These are phyloP conservation scores for Apophysomyces trapeziformis DNA, from an alignment of 371 early-diverging fungal genomes.

Conservation along the genomic window DNA sequence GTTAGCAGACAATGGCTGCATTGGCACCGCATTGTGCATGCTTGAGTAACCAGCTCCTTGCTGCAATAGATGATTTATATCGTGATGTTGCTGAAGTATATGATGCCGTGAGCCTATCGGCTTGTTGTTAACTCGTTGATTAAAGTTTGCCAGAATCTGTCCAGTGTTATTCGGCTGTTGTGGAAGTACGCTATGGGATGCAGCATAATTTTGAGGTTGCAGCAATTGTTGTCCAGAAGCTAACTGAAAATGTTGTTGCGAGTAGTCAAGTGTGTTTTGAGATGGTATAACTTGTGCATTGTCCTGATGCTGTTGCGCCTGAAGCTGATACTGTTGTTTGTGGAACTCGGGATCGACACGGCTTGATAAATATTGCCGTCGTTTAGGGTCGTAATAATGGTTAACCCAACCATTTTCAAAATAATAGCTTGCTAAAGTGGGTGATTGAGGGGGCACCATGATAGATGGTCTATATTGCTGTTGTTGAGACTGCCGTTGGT, in stretches of 20 bases:
- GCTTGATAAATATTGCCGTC: slow-evolving; percentile 45
- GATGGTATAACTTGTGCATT: slow-evolving; percentile 8
- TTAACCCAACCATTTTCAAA: slow-evolving; percentile 56
- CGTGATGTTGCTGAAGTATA: slow-evolving; percentile 16
- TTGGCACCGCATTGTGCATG: slow-evolving; percentile 10
- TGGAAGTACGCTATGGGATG: slow-evolving; percentile 9
- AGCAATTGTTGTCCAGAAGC: slow-evolving; percentile 38
- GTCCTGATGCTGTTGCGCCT: slow-evolving; percentile 26
- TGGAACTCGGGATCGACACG: slow-evolving; percentile 43
- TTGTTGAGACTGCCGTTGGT: slow-evolving; percentile 24
- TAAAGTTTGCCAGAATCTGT: slow-evolving; percentile 16
- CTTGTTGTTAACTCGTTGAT: slow-evolving; percentile 24
- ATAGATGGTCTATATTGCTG: slow-evolving; percentile 41
- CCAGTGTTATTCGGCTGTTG: slow-evolving; percentile 25
- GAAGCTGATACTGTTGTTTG: slow-evolving; percentile 14
- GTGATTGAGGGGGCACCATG: slow-evolving; percentile 57
- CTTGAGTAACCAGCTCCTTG: slow-evolving; percentile 7
- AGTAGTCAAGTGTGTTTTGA: background rate
- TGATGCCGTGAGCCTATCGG: slow-evolving; percentile 21
- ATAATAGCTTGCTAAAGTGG: slow-evolving; percentile 53
- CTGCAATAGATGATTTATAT: slow-evolving; percentile 19
- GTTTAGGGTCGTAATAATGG: slow-evolving; percentile 48
- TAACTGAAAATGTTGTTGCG: slow-evolving; percentile 27
- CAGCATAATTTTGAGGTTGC: slow-evolving; percentile 20
- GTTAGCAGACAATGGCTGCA: slow-evolving; percentile 20